Evolutionary conservation across 73 alveolate species (phyloP).

Genomic region (Paramecium pentaurelia): DNA sequence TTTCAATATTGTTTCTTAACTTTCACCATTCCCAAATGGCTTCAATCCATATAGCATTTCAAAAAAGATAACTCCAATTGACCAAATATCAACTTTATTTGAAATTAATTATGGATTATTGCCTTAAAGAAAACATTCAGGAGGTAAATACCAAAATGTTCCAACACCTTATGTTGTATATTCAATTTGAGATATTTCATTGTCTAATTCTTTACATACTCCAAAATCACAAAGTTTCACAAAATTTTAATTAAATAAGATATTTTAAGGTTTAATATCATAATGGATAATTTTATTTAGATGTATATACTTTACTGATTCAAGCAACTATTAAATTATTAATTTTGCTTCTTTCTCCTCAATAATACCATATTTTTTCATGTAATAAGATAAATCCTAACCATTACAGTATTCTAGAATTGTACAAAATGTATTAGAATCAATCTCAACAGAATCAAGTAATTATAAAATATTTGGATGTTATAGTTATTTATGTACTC

Average conservation of each 20-base stretch:
- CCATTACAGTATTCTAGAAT: constrained; percentile 87
- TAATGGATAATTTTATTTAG: constrained; percentile 80
- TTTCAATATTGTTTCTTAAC: constrained; percentile 22
- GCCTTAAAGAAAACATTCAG: constrained; percentile 79
- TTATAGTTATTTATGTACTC: constrained; percentile 73
- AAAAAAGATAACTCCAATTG: constrained; percentile 65
- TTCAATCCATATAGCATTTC: constrained; percentile 64
- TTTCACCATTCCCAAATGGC: constrained; percentile 61
- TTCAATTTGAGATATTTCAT: constrained; percentile 73
- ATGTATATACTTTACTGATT: constrained; percentile 54
- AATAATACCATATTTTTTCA: constrained; percentile 71
- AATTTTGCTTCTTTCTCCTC: constrained; percentile 88
- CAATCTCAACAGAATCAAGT: constrained; percentile 84
- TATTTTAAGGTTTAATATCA: constrained; percentile 88
- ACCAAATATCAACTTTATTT: constrained; percentile 68
- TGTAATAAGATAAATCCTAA: constrained; percentile 76
- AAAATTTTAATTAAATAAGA: constrained; percentile 78
- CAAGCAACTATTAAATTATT: constrained; percentile 65
- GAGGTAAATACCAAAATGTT: constrained; percentile 91
- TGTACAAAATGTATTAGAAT: constrained; percentile 81
- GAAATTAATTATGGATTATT: constrained; percentile 59
- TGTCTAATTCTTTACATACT: constrained; percentile 80
- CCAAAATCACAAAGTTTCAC: constrained; percentile 89
- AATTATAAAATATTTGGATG: constrained; percentile 80
- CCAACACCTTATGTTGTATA: constrained; percentile 87